phyloP scores from a whole-genome alignment of 148 eudicot species.

The Rhododendron griersonianum region DNA sequence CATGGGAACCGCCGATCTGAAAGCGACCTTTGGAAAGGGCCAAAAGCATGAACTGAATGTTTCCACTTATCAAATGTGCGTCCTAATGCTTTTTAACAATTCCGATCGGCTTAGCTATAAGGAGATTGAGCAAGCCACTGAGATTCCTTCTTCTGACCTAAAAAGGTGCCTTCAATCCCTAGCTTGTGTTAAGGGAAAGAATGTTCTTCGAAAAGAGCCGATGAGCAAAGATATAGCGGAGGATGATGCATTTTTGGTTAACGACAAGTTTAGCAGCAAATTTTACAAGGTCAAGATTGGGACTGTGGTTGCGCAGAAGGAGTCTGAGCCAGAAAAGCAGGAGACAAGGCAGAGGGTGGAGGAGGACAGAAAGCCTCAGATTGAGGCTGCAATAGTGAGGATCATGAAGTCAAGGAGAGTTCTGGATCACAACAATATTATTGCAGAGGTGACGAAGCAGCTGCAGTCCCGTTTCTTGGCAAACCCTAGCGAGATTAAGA shows the following conservation, averaged over 20 bases:
- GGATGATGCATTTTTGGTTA: slow-evolving; percentile 52
- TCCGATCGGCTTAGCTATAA: slow-evolving; percentile 55
- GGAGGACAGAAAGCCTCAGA: slow-evolving; percentile 83
- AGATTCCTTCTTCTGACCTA: slow-evolving; percentile 60
- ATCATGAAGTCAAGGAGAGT: slow-evolving; percentile 75
- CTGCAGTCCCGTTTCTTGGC: neutral
- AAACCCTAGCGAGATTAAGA: neutral
- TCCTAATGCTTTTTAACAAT: slow-evolving; percentile 79
- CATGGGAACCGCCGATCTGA: slow-evolving; percentile 9
- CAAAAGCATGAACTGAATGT: slow-evolving; percentile 82
- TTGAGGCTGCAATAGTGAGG: slow-evolving; percentile 80
- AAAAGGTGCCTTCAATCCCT: slow-evolving; percentile 73
- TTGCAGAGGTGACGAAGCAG: slow-evolving; percentile 48
- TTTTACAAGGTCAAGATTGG: slow-evolving; percentile 41
- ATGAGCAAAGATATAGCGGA: slow-evolving; percentile 76
- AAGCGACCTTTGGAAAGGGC: slow-evolving; percentile 67
- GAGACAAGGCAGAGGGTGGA: slow-evolving; percentile 81
- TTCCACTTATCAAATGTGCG: slow-evolving; percentile 82
- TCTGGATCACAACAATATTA: slow-evolving; percentile 60
- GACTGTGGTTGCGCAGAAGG: neutral
- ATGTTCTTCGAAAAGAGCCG: slow-evolving; percentile 74
- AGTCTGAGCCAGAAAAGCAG: slow-evolving; percentile 77
- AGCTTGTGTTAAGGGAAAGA: slow-evolving; percentile 80
- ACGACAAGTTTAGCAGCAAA: slow-evolving; percentile 77
- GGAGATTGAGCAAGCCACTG: slow-evolving; percentile 86